Base-by-base conservation (phyloP, 2,329 filamentous ascomycete species). In the Colletotrichum karsti region DNA sequence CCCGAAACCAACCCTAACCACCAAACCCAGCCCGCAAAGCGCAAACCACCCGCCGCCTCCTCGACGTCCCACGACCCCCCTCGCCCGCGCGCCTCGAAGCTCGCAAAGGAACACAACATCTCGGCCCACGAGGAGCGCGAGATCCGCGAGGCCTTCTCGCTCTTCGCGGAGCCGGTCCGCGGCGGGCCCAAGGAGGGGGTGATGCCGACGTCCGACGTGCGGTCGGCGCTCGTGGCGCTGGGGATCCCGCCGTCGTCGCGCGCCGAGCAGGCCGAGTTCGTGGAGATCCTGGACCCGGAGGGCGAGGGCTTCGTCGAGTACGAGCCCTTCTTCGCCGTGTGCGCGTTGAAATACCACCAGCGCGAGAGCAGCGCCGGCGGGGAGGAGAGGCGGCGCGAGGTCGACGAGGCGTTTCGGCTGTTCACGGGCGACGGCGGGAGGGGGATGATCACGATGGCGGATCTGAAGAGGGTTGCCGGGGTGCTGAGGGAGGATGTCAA, bases 61-160 rank as follows among this genome's bases (percentile, higher is more conserved):
- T 63, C 76, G 67, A 60, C 77, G 7, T n/a, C n/a, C n/a, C n/a
- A n/a, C n/a, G 72, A 76, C 56, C 76, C 70, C 75, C 57, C 70
- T 59, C 61, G 56, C 67, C 81, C 84, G 62, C 92, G 92, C 70
- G 90, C 90, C 75, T 97, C 95, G 67, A 97, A 94, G 79, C 93
- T 98, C 74, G 95, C 95, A 30, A 95, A 95, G 81, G 94, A 97
- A 77, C 91, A 98, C 86, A 91, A 94, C 78, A 90, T 98, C 76
- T 91, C 90, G 13, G 92, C 91, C 42, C 89, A 92, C 71, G 92
- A 98, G 81, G 95, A 98, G 81, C 87, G 88, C 73, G 94, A 98
- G 81, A 97, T 99, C 76, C 91, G 90, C 74, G 95, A 98, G 79
- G 95, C 95, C 13, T 98, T 96, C 79, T 85, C 88, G 22, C 87